phyloP scores from a whole-genome alignment of 164 flowering plant genomes.

The Annona cherimola region DNA sequence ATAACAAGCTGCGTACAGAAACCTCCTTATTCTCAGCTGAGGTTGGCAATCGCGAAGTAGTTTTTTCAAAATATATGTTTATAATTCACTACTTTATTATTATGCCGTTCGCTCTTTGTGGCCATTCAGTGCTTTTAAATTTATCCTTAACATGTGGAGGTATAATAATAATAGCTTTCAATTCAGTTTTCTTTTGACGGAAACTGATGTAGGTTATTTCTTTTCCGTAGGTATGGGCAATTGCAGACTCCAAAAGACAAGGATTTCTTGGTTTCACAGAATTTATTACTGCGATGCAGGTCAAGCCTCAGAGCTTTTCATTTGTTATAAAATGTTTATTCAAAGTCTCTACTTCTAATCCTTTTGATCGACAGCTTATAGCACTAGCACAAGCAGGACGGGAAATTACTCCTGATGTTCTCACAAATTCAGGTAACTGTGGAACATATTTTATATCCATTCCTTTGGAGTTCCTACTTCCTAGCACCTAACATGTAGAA shows the following conservation, averaged over 20 bases:
- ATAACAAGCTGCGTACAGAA: too few species aligned
- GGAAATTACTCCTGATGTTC: constrained; percentile 46
- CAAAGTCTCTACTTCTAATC: not conserved
- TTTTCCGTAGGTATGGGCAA: constrained; percentile 76
- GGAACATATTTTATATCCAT: not conserved
- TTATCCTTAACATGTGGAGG: too few species aligned
- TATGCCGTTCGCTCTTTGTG: too few species aligned
- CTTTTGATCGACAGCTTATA: constrained; percentile 43
- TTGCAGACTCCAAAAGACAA: constrained; percentile 85
- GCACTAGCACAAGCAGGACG: constrained; percentile 85
- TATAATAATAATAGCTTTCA: too few species aligned
- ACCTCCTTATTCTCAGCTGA: too few species aligned
- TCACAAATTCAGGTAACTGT: constrained; percentile 43
- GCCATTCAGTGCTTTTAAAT: not conserved
- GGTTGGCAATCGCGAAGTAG: too few species aligned
- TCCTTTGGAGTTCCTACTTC: not conserved
- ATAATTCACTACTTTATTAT: too few species aligned
- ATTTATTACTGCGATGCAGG: constrained; percentile 93
- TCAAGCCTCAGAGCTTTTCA: constrained; percentile 9
- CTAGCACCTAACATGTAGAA: not conserved
- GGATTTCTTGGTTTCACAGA: constrained; percentile 86
- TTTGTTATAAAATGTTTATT: not conserved
- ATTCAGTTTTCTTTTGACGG: not conserved
- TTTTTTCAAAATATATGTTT: too few species aligned
- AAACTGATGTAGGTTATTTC: not conserved